Conservation (phyloP, 2,329 filamentous ascomycete genomes). For the Cladosporium oxysporum region DNA sequence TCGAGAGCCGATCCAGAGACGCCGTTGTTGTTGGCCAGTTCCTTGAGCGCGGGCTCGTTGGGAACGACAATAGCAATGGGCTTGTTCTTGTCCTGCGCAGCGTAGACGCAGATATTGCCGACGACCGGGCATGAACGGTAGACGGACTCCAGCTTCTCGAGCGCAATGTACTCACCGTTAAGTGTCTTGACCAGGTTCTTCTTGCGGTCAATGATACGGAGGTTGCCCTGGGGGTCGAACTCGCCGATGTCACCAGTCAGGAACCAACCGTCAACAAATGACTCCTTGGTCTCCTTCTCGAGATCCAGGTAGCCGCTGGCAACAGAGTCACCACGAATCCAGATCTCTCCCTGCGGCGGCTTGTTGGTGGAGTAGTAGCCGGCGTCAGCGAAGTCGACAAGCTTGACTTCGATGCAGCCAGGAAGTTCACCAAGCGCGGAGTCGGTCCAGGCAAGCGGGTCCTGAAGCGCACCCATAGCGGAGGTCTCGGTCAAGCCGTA, state of each 20-base stretch:
- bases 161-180: constrained; percentile 93
- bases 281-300: constrained; percentile 76
- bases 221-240: constrained; percentile 75
- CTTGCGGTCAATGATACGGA: constrained; percentile 90
- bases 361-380: constrained; percentile 74
- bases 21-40: constrained; percentile 57
- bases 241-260: constrained; percentile 95
- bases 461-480: constrained; percentile 73
- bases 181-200: constrained; percentile 98
- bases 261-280: constrained; percentile 86
- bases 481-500: constrained; percentile 94
- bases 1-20: constrained; percentile 64
- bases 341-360: constrained; percentile 89
- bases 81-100: constrained; percentile 70
- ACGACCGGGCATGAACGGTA: constrained; percentile 81
- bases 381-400: constrained; percentile 87
- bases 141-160: constrained; percentile 90
- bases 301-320: constrained; percentile 81
- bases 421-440: constrained; percentile 76
- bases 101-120: constrained; percentile 84
- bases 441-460: constrained; percentile 81
- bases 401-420: constrained; percentile 79
- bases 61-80: constrained; percentile 80
- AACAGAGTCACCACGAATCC: constrained; percentile 77
- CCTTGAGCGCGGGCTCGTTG: constrained; percentile 57